Evolutionary conservation across 257 asterid species (phyloP), one percentile per base, ranked within the genome.

Genomic region (Pogostemon cablin): DNA sequence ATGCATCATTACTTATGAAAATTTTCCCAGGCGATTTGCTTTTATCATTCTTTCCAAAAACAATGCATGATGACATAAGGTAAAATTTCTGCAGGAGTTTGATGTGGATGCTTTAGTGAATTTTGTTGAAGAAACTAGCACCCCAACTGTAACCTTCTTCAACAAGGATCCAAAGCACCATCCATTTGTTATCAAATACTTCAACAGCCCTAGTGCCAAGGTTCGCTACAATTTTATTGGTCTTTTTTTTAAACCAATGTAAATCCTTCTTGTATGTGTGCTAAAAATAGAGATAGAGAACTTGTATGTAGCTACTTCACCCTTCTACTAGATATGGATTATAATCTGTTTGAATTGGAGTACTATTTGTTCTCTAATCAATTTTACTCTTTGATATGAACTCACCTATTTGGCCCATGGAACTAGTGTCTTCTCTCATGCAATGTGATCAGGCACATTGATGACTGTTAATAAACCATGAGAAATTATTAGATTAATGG

Each of bases 111-210:
- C 87, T 75, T 82, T 92, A 58, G 93, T 72, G 79, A 90, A 90
- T 67, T 81, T 83, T 38, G 88, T 92, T 38, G 96, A 84, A 84
- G 98, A 84, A 80, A 68, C 86, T 62, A 87, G 96, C 79, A 78
- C 54, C 70, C 97, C 98, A 37, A 87, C 86, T 35, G 90, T 92
- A 55, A 88, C 98, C 62, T 67, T 88, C 62, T 92, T 86, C 79
- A 79, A 83, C 87, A 92, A 90, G 77, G 98, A 92, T 63, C 93
- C 91, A 8, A 85, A 77, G 77, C 81, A 87, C 81, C 97, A 87
- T 76, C 96, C 95, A 9, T 92, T 84, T 73, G 91, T 92, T 42
- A 69, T 81, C 41, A 92, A 92, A 71, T 90, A 72, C 86, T 92
- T 92, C 82, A 82, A 78, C 76, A 78, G 81, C 75, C 82, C 82